phyloP scores from a whole-genome alignment of 1,284 basidiomycete species.

The Phenoliferia sp. region DNA sequence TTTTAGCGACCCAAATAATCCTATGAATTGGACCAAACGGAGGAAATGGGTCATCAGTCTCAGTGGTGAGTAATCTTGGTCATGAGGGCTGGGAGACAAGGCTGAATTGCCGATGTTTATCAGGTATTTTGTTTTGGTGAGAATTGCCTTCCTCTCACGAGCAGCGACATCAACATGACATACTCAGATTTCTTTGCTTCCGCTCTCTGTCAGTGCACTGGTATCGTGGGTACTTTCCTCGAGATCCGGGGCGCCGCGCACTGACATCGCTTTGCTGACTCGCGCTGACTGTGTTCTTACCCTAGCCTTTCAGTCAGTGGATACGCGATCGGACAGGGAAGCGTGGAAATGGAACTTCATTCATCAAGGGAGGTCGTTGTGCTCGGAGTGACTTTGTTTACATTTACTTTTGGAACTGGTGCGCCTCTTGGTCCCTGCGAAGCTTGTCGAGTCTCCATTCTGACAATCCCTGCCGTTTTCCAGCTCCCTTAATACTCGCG shows the following conservation, averaged over 20 bases:
- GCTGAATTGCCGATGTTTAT: neutral
- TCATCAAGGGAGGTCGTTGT: conserved; percentile 2
- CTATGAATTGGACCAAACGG: conserved; percentile 25
- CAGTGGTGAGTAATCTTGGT: neutral
- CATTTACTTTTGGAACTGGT: conserved; percentile 23
- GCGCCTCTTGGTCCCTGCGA: neutral
- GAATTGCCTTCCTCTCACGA: too few species aligned
- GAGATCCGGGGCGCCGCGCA: neutral
- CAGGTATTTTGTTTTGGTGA: conserved; percentile 25
- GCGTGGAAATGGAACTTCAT: conserved; percentile 2
- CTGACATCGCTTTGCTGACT: neutral
- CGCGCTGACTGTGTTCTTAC: neutral
- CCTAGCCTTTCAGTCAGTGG: conserved; percentile 8
- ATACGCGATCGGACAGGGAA: conserved; percentile 6
- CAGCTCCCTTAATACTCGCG: conserved; percentile 26
- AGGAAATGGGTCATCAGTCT: conserved; percentile 1
- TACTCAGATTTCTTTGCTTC: too few species aligned
- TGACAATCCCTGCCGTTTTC: neutral
- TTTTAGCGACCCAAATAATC: conserved; percentile 27
- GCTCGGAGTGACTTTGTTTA: conserved; percentile 20
- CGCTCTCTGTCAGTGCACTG: too few species aligned
- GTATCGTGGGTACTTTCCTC: conserved; percentile 7
- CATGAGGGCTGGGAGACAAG: neutral
- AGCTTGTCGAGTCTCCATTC: neutral
- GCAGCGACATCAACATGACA: too few species aligned